phyloP scores from a whole-genome alignment of 164 flowering plant species.

The Chimonanthus praecox region DNA sequence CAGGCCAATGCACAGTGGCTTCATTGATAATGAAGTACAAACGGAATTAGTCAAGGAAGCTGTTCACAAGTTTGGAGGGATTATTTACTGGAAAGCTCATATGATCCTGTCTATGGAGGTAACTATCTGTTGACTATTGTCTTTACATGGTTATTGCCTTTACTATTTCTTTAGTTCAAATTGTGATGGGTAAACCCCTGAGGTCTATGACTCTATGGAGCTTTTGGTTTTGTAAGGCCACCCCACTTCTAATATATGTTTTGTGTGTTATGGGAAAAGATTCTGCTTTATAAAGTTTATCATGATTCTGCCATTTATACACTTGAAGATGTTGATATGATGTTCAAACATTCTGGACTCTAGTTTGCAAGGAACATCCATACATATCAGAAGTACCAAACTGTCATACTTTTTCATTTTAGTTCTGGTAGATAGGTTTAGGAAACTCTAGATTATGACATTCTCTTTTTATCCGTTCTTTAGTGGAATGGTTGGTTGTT shows the following conservation, averaged over 20 bases:
- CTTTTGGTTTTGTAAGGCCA: neutral
- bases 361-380: neutral
- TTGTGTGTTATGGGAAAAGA: neutral
- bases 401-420: no score
- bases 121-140: constrained; percentile 1
- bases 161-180: neutral
- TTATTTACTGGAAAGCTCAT: constrained; percentile 92
- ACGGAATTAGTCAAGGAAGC: constrained; percentile 90
- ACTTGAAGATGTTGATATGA: neutral
- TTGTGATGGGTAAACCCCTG: neutral
- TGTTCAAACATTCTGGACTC: neutral
- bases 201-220: neutral
- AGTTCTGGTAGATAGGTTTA: neutral
- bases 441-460: neutral
- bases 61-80: constrained; percentile 88
- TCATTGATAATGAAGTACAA: constrained; percentile 81
- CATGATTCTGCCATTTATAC: neutral
- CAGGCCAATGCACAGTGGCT: constrained; percentile 24
- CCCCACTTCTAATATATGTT: no score
- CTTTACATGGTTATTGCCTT: neutral
- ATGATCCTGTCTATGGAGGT: constrained; percentile 74
- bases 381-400: neutral
- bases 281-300: neutral
- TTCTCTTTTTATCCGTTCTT: neutral
- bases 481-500: neutral